phyloP scores from a whole-genome alignment of 2,329 filamentous ascomycete genomes.

The Trichoderma sp. region DNA sequence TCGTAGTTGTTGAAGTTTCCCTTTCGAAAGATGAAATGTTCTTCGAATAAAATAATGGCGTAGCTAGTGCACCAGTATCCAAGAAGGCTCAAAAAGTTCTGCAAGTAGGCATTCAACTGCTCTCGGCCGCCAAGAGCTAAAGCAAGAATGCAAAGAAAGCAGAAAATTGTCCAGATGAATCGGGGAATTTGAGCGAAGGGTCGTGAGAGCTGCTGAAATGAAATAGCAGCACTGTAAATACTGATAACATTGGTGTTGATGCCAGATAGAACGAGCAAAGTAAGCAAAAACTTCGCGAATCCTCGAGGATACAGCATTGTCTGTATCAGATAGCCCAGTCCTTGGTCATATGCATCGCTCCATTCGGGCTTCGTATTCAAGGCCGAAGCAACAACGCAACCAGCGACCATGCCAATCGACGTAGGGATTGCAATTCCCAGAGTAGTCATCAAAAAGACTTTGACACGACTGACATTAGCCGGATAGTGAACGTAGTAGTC shows the following conservation, averaged over 20 bases:
- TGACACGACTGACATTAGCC: slow-evolving; percentile 42
- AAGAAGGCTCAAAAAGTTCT: slow-evolving; percentile 45
- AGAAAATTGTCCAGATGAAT: slow-evolving; percentile 39
- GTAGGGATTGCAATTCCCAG: slow-evolving; percentile 48
- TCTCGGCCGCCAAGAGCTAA: slow-evolving; percentile 39
- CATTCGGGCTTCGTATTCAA: slow-evolving; percentile 40
- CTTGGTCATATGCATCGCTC: slow-evolving; percentile 37
- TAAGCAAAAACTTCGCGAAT: slow-evolving; percentile 45
- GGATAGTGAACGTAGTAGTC: slow-evolving; percentile 40
- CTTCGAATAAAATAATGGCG: slow-evolving; percentile 39
- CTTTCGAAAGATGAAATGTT: slow-evolving; percentile 42
- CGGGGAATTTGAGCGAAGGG: slow-evolving; percentile 38
- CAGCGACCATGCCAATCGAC: slow-evolving; percentile 46
- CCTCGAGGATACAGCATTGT: slow-evolving; percentile 42
- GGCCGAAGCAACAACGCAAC: slow-evolving; percentile 42
- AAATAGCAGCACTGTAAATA: slow-evolving; percentile 39
- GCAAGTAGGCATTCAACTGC: slow-evolving; percentile 40
- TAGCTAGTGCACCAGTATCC: slow-evolving; percentile 46
- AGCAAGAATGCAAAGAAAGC: slow-evolving; percentile 41
- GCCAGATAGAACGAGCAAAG: slow-evolving; percentile 37
- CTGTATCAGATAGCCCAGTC: slow-evolving; percentile 46
- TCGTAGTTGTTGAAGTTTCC: slow-evolving; percentile 41
- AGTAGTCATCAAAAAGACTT: slow-evolving; percentile 47
- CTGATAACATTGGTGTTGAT: slow-evolving; percentile 38
- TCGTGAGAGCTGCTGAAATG: slow-evolving; percentile 39